Evolutionary conservation across 768 basidiomycete genomes (phyloP).

Genomic region (Nidularia sp.): DNA sequence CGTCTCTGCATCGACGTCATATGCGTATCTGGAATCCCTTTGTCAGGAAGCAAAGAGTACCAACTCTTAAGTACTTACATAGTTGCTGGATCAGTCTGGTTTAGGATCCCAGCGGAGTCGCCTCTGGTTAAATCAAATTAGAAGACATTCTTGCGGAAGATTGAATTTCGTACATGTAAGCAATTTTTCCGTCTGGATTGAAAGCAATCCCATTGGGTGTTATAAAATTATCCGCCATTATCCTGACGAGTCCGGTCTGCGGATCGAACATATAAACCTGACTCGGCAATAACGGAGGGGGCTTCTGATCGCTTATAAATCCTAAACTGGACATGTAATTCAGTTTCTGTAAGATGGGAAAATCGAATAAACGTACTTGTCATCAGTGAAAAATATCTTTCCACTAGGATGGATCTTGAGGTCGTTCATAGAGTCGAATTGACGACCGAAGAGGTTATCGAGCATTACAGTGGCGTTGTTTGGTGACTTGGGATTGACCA

Average conservation of each 20-base stretch:
- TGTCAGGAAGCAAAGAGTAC: not conserved
- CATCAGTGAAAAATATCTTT: slow-evolving; percentile 74
- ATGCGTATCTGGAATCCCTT: slow-evolving; percentile 42
- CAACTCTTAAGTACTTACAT: slow-evolving; percentile 39
- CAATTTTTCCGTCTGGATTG: slow-evolving; percentile 54
- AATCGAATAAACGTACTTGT: slow-evolving; percentile 36
- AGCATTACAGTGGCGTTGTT: slow-evolving; percentile 66
- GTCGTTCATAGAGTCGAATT: slow-evolving; percentile 82
- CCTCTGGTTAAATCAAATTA: slow-evolving; percentile 23
- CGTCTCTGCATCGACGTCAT: slow-evolving; percentile 55
- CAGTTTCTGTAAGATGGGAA: not conserved
- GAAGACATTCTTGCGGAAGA: not conserved
- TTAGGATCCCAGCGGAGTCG: slow-evolving; percentile 49
- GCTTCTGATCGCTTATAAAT: slow-evolving; percentile 61
- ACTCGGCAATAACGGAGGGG: slow-evolving; percentile 58
- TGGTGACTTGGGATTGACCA: slow-evolving; percentile 61
- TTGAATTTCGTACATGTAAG: slow-evolving; percentile 45
- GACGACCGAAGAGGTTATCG: slow-evolving; percentile 76
- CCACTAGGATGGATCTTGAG: slow-evolving; percentile 71
- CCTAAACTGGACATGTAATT: slow-evolving; percentile 45
- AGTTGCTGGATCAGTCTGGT: slow-evolving; percentile 60
- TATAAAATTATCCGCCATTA: slow-evolving; percentile 72
- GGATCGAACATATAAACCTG: slow-evolving; percentile 80
- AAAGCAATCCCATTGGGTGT: slow-evolving; percentile 75
- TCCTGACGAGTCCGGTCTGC: slow-evolving; percentile 55